These are phyloP conservation scores for Coniochaeta sp. DNA, from an alignment of 2,329 filamentous ascomycete genomes.

Conservation along the genomic window DNA sequence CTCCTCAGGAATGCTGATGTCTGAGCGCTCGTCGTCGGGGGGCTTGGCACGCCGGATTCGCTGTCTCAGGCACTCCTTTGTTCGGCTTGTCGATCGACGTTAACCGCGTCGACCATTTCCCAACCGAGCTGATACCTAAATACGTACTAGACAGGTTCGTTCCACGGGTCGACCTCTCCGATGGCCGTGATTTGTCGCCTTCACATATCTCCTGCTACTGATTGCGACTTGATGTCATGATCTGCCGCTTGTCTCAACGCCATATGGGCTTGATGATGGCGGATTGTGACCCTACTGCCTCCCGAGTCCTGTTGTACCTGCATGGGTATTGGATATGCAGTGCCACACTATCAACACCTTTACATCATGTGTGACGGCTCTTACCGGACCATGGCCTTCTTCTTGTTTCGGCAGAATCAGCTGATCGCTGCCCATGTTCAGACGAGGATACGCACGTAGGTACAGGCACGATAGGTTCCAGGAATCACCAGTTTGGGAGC, in stretches of 20 bases:
- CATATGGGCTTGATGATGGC: not conserved
- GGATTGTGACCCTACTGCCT: not conserved
- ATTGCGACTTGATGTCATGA: not conserved
- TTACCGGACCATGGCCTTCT: no score
- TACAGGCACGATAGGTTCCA: not conserved
- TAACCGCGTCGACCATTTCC: not conserved
- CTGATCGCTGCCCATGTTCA: not conserved
- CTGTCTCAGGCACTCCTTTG: not conserved
- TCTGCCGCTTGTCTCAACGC: not conserved
- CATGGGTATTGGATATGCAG: not conserved
- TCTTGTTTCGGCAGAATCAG: not conserved
- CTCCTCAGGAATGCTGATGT: not conserved
- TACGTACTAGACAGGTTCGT: no score
- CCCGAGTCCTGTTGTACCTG: not conserved
- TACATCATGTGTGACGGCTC: no score
- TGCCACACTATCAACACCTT: no score
- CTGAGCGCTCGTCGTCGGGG: not conserved
- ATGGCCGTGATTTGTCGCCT: not conserved
- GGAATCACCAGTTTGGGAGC: not conserved
- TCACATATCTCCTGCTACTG: not conserved
- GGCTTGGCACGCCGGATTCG: not conserved
- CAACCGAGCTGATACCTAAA: not conserved
- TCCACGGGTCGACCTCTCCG: no score
- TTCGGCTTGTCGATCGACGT: not conserved
- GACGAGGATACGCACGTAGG: not conserved